phyloP scores from a whole-genome alignment of 164 flowering plant species.

The Liriodendron chinense region DNA sequence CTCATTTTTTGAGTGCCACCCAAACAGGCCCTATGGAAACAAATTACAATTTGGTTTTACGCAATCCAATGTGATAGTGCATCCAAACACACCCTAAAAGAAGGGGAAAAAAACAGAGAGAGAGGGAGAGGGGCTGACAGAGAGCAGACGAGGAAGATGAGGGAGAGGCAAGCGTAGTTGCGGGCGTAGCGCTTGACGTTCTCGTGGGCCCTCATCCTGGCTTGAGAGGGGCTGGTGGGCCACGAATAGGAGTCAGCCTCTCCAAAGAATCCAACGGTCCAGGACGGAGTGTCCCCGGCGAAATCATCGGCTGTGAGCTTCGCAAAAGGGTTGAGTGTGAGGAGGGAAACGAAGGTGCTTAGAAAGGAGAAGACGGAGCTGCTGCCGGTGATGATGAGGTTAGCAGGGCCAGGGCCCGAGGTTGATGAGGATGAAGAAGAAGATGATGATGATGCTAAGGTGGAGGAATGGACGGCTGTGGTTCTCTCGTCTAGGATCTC shows the following conservation, averaged over 20 bases:
- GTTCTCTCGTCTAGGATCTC: constrained; percentile 78
- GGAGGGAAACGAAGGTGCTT: constrained; percentile 50
- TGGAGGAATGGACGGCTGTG: constrained; percentile 35
- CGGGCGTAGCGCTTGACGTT: constrained; percentile 83
- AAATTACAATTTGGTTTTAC: not conserved
- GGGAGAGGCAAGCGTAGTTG: constrained; percentile 57
- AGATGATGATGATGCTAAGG: constrained; percentile 10
- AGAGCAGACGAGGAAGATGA: constrained; percentile 64
- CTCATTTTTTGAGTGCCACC: not conserved
- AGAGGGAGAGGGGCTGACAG: constrained; percentile 38
- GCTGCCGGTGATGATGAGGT: constrained; percentile 7
- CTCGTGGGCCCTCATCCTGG: constrained; percentile 71
- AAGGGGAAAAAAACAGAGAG: not conserved
- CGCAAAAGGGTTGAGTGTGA: constrained; percentile 76
- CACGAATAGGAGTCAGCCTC: constrained; percentile 54
- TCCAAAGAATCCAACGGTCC: constrained; percentile 73
- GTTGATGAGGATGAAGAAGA: not conserved
- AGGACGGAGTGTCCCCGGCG: constrained; percentile 54
- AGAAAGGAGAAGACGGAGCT: constrained; percentile 25
- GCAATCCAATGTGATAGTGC: not conserved
- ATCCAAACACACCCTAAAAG: not conserved
- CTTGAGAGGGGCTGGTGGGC: constrained; percentile 69
- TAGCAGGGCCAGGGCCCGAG: constrained; percentile 2
- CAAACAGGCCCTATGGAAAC: not conserved
- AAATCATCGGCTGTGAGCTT: constrained; percentile 75